A percentile compares a stretch with the other conserved stretches of the same genome.
Conservation (phyloP, 768 basidiomycete species). For the Boletus reticuloceps region DNA sequence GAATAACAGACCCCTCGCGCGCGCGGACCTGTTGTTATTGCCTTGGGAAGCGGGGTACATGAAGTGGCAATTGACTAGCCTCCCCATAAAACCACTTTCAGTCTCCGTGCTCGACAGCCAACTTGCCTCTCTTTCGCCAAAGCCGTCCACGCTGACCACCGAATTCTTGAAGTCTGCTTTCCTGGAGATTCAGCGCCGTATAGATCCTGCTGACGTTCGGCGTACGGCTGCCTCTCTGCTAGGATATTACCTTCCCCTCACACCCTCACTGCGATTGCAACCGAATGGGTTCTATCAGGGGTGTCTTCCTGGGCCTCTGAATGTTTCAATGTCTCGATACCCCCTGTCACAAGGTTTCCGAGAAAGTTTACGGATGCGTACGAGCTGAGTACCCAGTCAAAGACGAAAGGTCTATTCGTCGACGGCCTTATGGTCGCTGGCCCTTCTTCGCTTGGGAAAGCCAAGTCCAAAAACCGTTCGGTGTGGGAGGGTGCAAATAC, state of each 20-base stretch:
- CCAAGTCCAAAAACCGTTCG: conserved; percentile 24
- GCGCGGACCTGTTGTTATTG: conserved; percentile 73
- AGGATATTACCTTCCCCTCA: conserved; percentile 66
- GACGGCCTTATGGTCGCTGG: conserved; percentile 17
- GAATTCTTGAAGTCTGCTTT: conserved; percentile 29
- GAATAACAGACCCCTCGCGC: conserved; percentile 28
- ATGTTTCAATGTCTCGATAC: conserved; percentile 21
- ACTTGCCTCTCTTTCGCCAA: conserved; percentile 11
- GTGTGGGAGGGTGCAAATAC: conserved; percentile 22
- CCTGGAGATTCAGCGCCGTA: conserved; percentile 27
- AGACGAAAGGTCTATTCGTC: conserved; percentile 23
- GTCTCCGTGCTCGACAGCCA: conserved; percentile 10
- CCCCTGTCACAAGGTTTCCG: conserved; percentile 16
- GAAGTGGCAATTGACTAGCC: conserved; percentile 54
- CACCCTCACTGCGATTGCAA: conserved; percentile 44
- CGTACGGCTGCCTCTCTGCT: conserved; percentile 66
- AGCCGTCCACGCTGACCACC: conserved; percentile 9
- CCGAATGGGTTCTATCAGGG: conserved; percentile 50
- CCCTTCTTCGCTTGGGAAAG: conserved; percentile 16
- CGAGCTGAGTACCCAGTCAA: conserved; percentile 6
- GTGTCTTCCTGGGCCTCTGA: conserved; percentile 56
- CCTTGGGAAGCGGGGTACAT: conserved; percentile 79
- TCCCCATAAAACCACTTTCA: conserved; percentile 67
- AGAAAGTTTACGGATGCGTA: conserved; percentile 23
- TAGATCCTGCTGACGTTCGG: conserved; percentile 51